phyloP scores from a whole-genome alignment of 2,329 filamentous ascomycete genomes.

The Zymoseptoria tritici region DNA sequence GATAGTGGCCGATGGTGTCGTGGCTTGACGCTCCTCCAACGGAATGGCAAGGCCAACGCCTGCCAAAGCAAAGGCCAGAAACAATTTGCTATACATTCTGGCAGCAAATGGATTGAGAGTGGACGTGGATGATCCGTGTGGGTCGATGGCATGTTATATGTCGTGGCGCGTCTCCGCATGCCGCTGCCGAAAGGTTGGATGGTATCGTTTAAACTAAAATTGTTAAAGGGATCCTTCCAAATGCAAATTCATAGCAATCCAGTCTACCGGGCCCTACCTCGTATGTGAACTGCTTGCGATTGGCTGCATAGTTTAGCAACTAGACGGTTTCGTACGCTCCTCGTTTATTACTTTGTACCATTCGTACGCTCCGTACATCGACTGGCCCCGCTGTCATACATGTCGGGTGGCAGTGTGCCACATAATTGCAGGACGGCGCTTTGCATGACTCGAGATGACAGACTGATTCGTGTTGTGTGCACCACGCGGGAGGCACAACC shows the following conservation, averaged over 20 bases:
- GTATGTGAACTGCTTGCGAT: background rate
- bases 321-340: background rate
- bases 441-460: background rate
- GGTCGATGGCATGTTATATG: background rate
- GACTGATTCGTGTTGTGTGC: background rate
- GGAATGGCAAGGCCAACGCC: constrained; percentile 6
- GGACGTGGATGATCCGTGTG: background rate
- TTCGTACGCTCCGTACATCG: background rate
- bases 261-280: background rate
- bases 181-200: background rate
- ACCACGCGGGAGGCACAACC: too few species aligned
- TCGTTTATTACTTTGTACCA: too few species aligned
- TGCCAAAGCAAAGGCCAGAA: background rate
- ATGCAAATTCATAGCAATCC: background rate
- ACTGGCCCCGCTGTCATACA: background rate
- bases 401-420: background rate
- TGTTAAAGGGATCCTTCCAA: background rate
- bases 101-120: background rate
- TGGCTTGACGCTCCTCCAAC: constrained; percentile 12
- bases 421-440: background rate
- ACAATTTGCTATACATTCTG: background rate
- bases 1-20: constrained; percentile 31
- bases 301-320: background rate
- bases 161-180: background rate
- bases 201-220: background rate